A percentile compares a stretch with the other conserved stretches of the same genome.
Conservation (phyloP, 2,329 filamentous ascomycete genomes). For the Ascochyta koolunga region DNA sequence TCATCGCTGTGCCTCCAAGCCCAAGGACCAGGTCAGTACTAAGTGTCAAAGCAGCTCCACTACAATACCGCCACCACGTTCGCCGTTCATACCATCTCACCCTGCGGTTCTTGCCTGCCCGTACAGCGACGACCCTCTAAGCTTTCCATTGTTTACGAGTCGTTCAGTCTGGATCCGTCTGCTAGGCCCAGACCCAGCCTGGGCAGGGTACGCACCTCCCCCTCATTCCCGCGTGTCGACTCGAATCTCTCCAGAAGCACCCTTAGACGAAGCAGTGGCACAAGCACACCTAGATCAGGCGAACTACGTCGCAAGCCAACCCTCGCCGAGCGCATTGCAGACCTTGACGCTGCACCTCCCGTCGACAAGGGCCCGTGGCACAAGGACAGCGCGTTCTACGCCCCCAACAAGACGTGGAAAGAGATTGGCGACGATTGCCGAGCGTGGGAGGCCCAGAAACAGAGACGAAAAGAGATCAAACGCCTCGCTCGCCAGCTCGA, state of each 20-base stretch:
- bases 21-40: background rate
- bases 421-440: slow-evolving; percentile 6
- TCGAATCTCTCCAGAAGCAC: background rate
- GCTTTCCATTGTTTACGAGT: slow-evolving; percentile 13
- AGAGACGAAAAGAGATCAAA: slow-evolving; percentile 11
- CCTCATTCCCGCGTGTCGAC: slow-evolving; percentile 3
- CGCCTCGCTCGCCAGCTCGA: slow-evolving; percentile 25
- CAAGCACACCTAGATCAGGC: background rate
- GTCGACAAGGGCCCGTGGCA: slow-evolving; percentile 14
- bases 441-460: slow-evolving; percentile 6
- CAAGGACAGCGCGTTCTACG: slow-evolving; percentile 8
- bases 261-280: slow-evolving; percentile 1
- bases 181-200: slow-evolving; percentile 17
- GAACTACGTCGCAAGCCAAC: slow-evolving; percentile 4
- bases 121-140: slow-evolving; percentile 8
- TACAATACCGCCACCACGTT: slow-evolving; percentile 19
- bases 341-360: slow-evolving; percentile 5
- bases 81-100: background rate
- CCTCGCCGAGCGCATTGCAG: slow-evolving; percentile 9
- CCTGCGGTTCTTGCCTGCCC: slow-evolving; percentile 16
- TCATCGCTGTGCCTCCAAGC: background rate
- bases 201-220: slow-evolving; percentile 15
- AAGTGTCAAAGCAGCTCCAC: background rate
- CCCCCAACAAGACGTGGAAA: slow-evolving; percentile 13
- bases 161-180: slow-evolving; percentile 19